Evolutionary conservation across 768 basidiomycete species (phyloP).

Genomic region (Hemileccinum impolitum): DNA sequence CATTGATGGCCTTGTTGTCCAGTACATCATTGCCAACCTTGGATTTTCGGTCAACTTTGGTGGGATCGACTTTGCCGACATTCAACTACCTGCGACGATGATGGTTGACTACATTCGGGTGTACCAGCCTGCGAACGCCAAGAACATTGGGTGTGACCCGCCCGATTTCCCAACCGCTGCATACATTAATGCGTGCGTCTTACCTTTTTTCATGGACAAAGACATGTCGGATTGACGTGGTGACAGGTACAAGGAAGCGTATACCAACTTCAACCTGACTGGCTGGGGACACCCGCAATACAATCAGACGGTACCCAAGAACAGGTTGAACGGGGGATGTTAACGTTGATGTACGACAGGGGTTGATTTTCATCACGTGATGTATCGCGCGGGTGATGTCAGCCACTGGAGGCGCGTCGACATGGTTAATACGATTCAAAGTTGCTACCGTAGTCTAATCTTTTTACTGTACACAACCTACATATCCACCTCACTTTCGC

Average conservation of each 20-base stretch:
- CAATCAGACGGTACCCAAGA: conserved; percentile 59
- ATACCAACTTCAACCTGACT: conserved; percentile 44
- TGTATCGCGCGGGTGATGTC: conserved; percentile 17
- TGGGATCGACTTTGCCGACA: conserved; percentile 52
- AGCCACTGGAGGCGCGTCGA: conserved; percentile 24
- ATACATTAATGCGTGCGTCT: conserved; percentile 69
- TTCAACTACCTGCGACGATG: conserved; percentile 61
- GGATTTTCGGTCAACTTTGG: conserved; percentile 72
- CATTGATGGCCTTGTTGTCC: background rate
- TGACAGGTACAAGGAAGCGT: conserved; percentile 40
- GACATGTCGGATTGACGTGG: background rate
- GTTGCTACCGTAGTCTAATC: conserved; percentile 16
- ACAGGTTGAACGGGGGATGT: conserved; percentile 36
- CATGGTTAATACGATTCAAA: too few species aligned
- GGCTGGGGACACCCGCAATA: conserved; percentile 40
- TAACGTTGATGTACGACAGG: conserved; percentile 14
- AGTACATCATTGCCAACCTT: conserved; percentile 71
- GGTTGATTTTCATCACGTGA: conserved; percentile 33
- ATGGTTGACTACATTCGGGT: conserved; percentile 81
- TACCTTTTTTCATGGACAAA: background rate
- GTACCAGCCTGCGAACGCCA: conserved; percentile 49
- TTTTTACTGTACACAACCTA: conserved; percentile 24
- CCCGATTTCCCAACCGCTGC: conserved; percentile 63
- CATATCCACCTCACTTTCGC: conserved; percentile 16
- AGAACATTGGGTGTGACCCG: conserved; percentile 70